These are phyloP conservation scores for Didymella sp. DNA, from an alignment of 2,329 filamentous ascomycete species.

Conservation along the genomic window DNA sequence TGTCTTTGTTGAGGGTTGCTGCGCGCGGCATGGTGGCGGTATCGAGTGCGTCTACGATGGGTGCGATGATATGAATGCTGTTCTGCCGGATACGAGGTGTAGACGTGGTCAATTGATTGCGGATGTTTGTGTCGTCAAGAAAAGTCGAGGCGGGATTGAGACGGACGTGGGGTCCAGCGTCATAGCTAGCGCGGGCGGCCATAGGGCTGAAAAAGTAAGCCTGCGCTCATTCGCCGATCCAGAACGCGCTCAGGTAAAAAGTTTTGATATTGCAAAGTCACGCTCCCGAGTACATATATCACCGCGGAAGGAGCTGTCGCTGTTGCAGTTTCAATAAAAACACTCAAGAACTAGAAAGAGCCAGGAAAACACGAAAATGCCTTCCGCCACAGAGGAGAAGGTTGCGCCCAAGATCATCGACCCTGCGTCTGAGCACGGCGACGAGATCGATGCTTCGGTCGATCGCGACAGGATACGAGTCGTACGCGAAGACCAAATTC, in stretches of 20 bases:
- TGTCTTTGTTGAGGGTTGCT: slow-evolving; percentile 82
- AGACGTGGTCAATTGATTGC: slow-evolving; percentile 15
- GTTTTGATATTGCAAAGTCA: slow-evolving; percentile 38
- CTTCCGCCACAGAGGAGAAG: slow-evolving; percentile 31
- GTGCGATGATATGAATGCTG: neutral
- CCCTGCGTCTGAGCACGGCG: slow-evolving; percentile 33
- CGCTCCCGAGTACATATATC: slow-evolving; percentile 14
- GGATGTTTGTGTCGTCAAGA: slow-evolving; percentile 14
- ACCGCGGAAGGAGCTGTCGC: neutral
- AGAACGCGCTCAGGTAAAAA: slow-evolving; percentile 31
- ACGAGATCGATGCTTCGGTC: slow-evolving; percentile 41
- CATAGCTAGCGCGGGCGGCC: slow-evolving; percentile 30
- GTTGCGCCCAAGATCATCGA: slow-evolving; percentile 30
- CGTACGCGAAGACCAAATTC: slow-evolving; percentile 39
- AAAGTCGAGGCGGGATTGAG: slow-evolving; percentile 29
- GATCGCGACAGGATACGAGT: slow-evolving; percentile 56
- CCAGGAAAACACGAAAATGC: slow-evolving; percentile 26
- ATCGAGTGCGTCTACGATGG: neutral
- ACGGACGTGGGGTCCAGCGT: slow-evolving; percentile 29
- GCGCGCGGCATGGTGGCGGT: slow-evolving; percentile 62
- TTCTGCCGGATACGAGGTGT: neutral
- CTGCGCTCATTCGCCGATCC: slow-evolving; percentile 33
- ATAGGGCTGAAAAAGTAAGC: slow-evolving; percentile 40
- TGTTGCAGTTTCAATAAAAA: neutral
- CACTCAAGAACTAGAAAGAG: slow-evolving; percentile 3